Percentiles rank a stretch among this genome's conserved stretches.
Evolutionary conservation across 495 filamentous ascomycete genomes (phyloP).

Genomic region (Patellaria atrata): DNA sequence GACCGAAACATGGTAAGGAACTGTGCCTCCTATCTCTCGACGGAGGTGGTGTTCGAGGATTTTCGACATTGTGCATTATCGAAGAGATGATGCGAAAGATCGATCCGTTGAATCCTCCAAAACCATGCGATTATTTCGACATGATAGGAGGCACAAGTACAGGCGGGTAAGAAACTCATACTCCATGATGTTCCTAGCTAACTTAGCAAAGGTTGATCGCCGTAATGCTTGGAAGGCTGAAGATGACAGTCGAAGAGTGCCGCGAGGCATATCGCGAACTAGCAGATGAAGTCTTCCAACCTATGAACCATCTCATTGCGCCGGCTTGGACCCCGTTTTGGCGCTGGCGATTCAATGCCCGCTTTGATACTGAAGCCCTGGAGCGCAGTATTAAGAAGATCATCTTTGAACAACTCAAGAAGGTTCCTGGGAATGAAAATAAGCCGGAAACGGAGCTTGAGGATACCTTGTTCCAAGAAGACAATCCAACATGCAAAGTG

Average conservation of each 20-base stretch:
- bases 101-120: constrained; percentile 10
- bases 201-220: constrained; percentile 11
- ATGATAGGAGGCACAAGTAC: constrained; percentile 18
- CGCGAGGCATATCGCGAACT: constrained; percentile 11
- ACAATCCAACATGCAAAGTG: too few species aligned
- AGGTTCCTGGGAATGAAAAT: too few species aligned
- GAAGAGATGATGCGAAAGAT: constrained; percentile 15
- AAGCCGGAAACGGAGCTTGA: too few species aligned
- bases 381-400: constrained; percentile 31
- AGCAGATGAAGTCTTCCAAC: constrained; percentile 8
- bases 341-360: too few species aligned
- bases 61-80: constrained; percentile 13
- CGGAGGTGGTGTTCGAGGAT: constrained; percentile 17
- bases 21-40: constrained; percentile 12
- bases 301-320: too few species aligned
- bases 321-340: too few species aligned
- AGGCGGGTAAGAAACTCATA: constrained; percentile 10
- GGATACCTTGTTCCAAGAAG: too few species aligned
- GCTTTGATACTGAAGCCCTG: constrained; percentile 31
- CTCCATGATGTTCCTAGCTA: neutral
- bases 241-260: constrained; percentile 11
- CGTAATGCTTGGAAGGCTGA: constrained; percentile 15
- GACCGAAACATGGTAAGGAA: neutral
- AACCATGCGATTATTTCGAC: constrained; percentile 18
- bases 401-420: too few species aligned